Percentiles rank a stretch among this genome's conserved stretches.
phyloP scores from a whole-genome alignment of 2,329 filamentous ascomycete species.

The Didymella glomerata region DNA sequence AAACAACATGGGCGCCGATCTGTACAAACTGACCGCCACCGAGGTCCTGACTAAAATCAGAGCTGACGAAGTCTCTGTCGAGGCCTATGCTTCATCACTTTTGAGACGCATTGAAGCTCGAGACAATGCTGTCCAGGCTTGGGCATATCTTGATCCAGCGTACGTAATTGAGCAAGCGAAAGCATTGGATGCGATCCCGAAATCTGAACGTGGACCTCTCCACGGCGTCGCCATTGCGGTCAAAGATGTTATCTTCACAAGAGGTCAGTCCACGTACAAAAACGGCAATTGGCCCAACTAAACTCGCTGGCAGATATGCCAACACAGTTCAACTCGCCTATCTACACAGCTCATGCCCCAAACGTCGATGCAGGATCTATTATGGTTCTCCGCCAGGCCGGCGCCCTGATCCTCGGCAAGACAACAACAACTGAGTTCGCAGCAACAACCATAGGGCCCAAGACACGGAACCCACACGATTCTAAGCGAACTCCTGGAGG shows the following conservation, averaged over 20 bases:
- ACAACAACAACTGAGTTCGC: slow-evolving; percentile 73
- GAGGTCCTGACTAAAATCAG: slow-evolving; percentile 36
- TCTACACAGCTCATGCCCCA: slow-evolving; percentile 59
- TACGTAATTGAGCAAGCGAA: slow-evolving; percentile 61
- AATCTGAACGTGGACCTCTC: slow-evolving; percentile 60
- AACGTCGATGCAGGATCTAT: slow-evolving; percentile 63
- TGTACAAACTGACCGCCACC: slow-evolving; percentile 31
- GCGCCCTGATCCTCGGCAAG: slow-evolving; percentile 65
- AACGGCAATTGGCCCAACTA: no score
- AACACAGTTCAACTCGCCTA: slow-evolving; percentile 63
- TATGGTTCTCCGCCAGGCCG: slow-evolving; percentile 61
- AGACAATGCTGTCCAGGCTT: slow-evolving; percentile 39
- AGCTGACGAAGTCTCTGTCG: slow-evolving; percentile 35
- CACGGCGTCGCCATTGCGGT: slow-evolving; percentile 67
- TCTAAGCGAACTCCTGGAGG: slow-evolving; percentile 67
- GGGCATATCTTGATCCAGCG: slow-evolving; percentile 42
- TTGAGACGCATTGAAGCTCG: slow-evolving; percentile 38
- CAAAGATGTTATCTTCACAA: slow-evolving; percentile 65
- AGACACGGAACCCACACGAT: slow-evolving; percentile 67
- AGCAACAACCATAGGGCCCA: slow-evolving; percentile 61
- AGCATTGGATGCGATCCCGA: slow-evolving; percentile 60
- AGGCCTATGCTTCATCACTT: slow-evolving; percentile 43
- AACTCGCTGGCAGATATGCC: slow-evolving; percentile 59
- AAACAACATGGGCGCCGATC: slow-evolving; percentile 3
- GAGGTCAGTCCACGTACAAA: slow-evolving; percentile 43